Percentiles rank a stretch among this genome's conserved stretches.
phyloP scores from a whole-genome alignment of 1,139 yeast genomes.

The Geotrichum restrictum region DNA sequence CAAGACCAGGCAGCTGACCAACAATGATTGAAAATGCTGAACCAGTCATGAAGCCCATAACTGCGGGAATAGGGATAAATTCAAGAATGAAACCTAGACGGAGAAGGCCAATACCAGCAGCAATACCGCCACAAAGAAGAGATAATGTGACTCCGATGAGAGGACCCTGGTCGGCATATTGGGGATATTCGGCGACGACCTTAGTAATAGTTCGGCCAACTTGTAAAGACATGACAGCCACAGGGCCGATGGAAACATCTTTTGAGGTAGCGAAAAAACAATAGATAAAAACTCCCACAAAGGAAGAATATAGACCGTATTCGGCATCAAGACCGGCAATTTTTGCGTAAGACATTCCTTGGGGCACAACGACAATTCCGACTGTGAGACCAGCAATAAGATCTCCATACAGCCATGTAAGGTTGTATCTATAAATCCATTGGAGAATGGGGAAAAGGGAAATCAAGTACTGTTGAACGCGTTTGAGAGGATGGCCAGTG shows the following conservation, averaged over 20 bases:
- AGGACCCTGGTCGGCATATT: conserved; percentile 41
- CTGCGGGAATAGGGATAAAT: conserved; percentile 86
- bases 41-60: conserved; percentile 92
- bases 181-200: conserved; percentile 54
- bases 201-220: conserved; percentile 71
- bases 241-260: conserved; percentile 95
- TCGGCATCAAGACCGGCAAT: conserved; percentile 78
- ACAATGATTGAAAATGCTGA: conserved; percentile 77
- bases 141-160: conserved; percentile 74
- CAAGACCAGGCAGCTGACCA: conserved; percentile 85
- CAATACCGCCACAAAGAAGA: conserved; percentile 77
- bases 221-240: conserved; percentile 91
- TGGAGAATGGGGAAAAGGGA: conserved; percentile 72
- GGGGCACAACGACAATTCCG: conserved; percentile 93
- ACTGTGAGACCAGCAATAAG: conserved; percentile 89
- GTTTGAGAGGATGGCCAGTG: conserved; percentile 6
- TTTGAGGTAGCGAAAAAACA: conserved; percentile 91
- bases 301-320: conserved; percentile 86
- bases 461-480: conserved; percentile 44
- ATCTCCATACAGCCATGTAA: conserved; percentile 75
- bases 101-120: conserved; percentile 75
- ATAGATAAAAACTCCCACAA: conserved; percentile 85
- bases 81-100: conserved; percentile 86
- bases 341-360: conserved; percentile 91
- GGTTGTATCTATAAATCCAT: conserved; percentile 84